phyloP scores from a whole-genome alignment of 73 alveolate species.

The Urostyla sp. region DNA sequence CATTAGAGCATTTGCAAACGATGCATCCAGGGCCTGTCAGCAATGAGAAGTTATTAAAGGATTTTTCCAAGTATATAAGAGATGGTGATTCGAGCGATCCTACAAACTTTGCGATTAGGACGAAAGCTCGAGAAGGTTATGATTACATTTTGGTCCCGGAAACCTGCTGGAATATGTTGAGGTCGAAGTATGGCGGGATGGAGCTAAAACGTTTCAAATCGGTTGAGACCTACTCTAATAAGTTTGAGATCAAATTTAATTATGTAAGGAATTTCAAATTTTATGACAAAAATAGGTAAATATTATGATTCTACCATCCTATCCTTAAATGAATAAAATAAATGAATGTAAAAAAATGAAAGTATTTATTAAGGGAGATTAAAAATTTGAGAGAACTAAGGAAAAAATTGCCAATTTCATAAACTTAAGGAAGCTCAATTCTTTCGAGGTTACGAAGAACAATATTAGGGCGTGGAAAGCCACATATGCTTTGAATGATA shows the following conservation, averaged over 20 bases:
- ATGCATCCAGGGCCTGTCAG: slow-evolving; percentile 51
- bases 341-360: not conserved
- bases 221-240: slow-evolving; percentile 31
- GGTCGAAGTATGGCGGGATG: slow-evolving; percentile 53
- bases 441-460: too few species aligned
- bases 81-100: slow-evolving; percentile 33
- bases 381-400: not conserved
- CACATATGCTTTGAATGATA: too few species aligned
- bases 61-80: slow-evolving; percentile 9
- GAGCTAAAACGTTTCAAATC: slow-evolving; percentile 28
- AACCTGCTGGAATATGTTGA: slow-evolving; percentile 40
- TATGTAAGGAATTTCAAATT: slow-evolving; percentile 28
- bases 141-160: slow-evolving; percentile 51
- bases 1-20: not conserved
- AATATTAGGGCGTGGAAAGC: too few species aligned
- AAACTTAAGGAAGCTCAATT: not conserved
- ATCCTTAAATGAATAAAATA: not conserved
- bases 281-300: not conserved
- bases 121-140: not conserved
- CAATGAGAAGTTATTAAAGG: slow-evolving; percentile 28
- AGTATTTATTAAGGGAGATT: not conserved
- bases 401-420: not conserved
- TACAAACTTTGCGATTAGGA: slow-evolving; percentile 11
- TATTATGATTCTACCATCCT: slow-evolving; percentile 55
- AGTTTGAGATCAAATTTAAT: slow-evolving; percentile 31